Evolutionary conservation across 805 yeast genomes (phyloP), one percentile per base, ranked within the genome.

Genomic region (Ogataea pini): DNA sequence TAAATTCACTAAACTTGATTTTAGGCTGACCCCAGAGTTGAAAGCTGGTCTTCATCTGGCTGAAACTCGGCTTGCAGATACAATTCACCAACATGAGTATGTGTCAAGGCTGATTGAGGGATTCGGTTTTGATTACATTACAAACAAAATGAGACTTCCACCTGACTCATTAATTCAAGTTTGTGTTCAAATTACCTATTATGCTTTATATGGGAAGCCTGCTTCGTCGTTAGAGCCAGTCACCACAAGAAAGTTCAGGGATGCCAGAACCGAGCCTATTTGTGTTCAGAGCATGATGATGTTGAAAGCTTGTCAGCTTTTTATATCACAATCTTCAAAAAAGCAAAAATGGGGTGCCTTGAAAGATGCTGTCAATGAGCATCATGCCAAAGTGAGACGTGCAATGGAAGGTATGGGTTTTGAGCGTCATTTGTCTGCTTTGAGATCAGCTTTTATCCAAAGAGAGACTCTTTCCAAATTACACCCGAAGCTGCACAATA

Each of bases 391-490:
- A 50, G 73, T 83, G 45, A 72, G 62, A 14, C 69, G 64, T 27
- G 83, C 89, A 0, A 74, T 82, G 68, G 62, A 66, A 19, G 92
- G 92, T 1, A 61, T 69, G 42, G 90, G 92, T 1, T 86, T 83
- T 61, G 91, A 85, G 61, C 76, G 89, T 53, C 92, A 86, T 66
- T 71, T 84, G 55, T 78, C 79, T 55, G 84, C 90, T 0, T 67
- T 86, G 39, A 72, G 80, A 39, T 81, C 83, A 29, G 73, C 79
- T 1, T 80, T 77, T 43, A 69, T 77, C 27, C 78, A 76, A 57
- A 67, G 74, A 34, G 78, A 77, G 5, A 55, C 68, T 9, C 67
- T 82, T 52, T 75, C 76, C 55, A 58, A 64, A 10, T 40, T 78
- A n/a, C 75, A 78, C 49, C 72, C 77, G 4, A 69, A 71, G 44